phyloP scores from a whole-genome alignment of 768 basidiomycete species.

The Pulveroboletus frians region DNA sequence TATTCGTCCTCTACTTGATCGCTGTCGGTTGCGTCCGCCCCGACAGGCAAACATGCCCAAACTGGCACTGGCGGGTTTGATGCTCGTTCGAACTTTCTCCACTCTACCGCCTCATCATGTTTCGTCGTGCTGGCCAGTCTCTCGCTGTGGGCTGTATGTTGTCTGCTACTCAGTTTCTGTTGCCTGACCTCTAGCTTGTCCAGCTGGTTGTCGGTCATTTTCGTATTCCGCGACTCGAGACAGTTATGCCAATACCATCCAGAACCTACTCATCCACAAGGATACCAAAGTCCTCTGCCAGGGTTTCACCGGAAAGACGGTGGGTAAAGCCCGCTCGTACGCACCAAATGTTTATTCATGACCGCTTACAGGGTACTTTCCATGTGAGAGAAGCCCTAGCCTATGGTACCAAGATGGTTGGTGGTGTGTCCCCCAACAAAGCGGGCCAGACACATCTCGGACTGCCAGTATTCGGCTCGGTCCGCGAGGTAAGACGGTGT shows the following conservation, averaged over 20 bases:
- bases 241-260: slow-evolving; percentile 84
- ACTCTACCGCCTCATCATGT: slow-evolving; percentile 34
- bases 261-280: slow-evolving; percentile 88
- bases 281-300: slow-evolving; percentile 92
- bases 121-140: slow-evolving; percentile 57
- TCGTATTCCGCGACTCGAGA: slow-evolving; percentile 68
- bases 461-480: slow-evolving; percentile 88
- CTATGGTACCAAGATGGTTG: slow-evolving; percentile 97
- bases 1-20: neutral
- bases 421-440: slow-evolving; percentile 95
- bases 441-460: slow-evolving; percentile 95
- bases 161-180: neutral
- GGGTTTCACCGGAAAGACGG: slow-evolving; percentile 96
- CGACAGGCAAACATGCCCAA: slow-evolving; percentile 24
- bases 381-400: slow-evolving; percentile 90
- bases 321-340: slow-evolving; percentile 30
- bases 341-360: slow-evolving; percentile 2
- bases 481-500: slow-evolving; percentile 65
- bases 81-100: slow-evolving; percentile 14
- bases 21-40: too few species aligned
- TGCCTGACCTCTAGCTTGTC: neutral
- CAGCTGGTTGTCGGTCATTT: slow-evolving; percentile 75
- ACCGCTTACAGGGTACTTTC: slow-evolving; percentile 75
- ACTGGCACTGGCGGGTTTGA: slow-evolving; percentile 16
- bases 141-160: slow-evolving; percentile 47